These are phyloP conservation scores for Vicia villosa DNA, from an alignment of 306 rosid species.

Conservation along the genomic window DNA sequence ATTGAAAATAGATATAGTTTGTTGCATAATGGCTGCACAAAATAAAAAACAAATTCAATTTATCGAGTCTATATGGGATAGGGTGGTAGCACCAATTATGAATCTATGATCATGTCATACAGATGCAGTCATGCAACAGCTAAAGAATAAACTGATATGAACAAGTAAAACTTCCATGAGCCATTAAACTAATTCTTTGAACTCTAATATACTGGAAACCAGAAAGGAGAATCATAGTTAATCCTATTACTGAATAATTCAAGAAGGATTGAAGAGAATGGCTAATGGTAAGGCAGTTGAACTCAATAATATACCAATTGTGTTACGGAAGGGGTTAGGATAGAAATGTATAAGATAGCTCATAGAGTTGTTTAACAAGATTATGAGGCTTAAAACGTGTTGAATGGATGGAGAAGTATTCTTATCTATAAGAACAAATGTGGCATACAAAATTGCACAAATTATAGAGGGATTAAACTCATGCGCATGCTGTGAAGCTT, in stretches of 20 bases:
- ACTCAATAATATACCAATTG: neutral
- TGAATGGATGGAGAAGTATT: neutral
- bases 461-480: neutral
- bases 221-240: neutral
- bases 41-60: conserved; percentile 2
- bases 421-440: neutral
- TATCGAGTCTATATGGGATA: neutral
- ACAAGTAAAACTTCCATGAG: neutral
- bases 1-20: neutral
- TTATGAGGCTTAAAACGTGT: neutral
- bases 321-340: neutral
- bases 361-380: neutral
- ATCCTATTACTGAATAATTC: neutral
- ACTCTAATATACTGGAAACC: neutral
- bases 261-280: neutral
- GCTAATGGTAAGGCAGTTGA: neutral
- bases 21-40: conserved; percentile 17
- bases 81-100: neutral
- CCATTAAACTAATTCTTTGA: neutral
- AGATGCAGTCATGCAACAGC: neutral
- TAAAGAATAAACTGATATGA: neutral
- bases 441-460: neutral
- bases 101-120: neutral
- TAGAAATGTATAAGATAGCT: conserved; percentile 2
- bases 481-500: neutral